A percentile compares a stretch with the other conserved stretches of the same genome.
These are phyloP conservation scores for Letharia lupina DNA, from an alignment of 495 filamentous ascomycete species.

Conservation along the genomic window DNA sequence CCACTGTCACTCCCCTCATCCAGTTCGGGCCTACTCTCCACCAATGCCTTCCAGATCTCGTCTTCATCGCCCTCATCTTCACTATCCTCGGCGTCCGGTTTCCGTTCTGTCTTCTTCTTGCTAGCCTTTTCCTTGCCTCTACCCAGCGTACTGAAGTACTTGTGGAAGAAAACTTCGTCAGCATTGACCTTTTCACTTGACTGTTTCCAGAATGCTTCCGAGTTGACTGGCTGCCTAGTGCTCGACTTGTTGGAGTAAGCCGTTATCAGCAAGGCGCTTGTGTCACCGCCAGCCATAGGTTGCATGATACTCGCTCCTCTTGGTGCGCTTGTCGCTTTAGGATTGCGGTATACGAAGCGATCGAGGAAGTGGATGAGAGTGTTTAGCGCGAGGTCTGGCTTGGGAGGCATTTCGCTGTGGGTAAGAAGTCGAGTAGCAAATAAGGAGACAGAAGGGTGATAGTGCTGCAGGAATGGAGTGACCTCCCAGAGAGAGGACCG, in stretches of 20 bases:
- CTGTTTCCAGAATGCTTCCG: slow-evolving; percentile 85
- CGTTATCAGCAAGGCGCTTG: slow-evolving; percentile 56
- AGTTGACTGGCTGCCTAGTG: slow-evolving; percentile 57
- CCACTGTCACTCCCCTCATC: slow-evolving; percentile 59
- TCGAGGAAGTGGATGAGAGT: slow-evolving; percentile 93
- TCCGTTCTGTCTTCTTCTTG: slow-evolving; percentile 45
- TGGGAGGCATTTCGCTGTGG: slow-evolving; percentile 60
- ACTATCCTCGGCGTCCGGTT: slow-evolving; percentile 39
- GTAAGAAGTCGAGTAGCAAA: slow-evolving; percentile 64
- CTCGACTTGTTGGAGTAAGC: slow-evolving; percentile 42
- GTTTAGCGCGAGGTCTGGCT: slow-evolving; percentile 80
- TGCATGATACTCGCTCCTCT: slow-evolving; percentile 93
- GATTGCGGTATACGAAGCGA: slow-evolving; percentile 89
- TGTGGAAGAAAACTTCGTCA: slow-evolving; percentile 97
- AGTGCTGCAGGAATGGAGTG: slow-evolving; percentile 70
- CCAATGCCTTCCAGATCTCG: slow-evolving; percentile 91
- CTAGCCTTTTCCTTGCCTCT: slow-evolving; percentile 54
- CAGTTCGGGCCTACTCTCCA: slow-evolving; percentile 68
- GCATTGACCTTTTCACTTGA: slow-evolving; percentile 74
- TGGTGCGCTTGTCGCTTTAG: slow-evolving; percentile 46
- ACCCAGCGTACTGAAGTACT: slow-evolving; percentile 78
- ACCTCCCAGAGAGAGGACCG: slow-evolving; percentile 89
- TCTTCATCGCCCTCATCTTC: slow-evolving; percentile 50
- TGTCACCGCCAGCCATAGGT: slow-evolving; percentile 62
- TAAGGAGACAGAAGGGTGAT: slow-evolving; percentile 90